These are phyloP conservation scores for Trametes gibbosa DNA, from an alignment of 768 basidiomycete species.

Conservation along the genomic window DNA sequence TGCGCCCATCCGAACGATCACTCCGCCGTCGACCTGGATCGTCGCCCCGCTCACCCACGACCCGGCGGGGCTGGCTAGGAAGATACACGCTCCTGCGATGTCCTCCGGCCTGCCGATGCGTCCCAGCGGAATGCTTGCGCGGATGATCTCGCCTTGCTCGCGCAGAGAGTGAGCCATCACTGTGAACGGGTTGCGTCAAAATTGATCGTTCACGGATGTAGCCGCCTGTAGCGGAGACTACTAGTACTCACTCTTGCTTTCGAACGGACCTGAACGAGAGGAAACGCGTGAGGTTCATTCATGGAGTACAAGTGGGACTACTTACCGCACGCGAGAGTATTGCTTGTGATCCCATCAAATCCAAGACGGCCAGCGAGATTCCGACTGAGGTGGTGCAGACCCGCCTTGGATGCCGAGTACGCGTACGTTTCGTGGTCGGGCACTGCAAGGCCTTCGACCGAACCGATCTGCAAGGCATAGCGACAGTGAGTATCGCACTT, in stretches of 20 bases:
- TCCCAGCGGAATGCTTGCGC: constrained; percentile 43
- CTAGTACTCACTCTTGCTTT: constrained; percentile 31
- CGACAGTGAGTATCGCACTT: not conserved
- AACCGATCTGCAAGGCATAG: constrained; percentile 48
- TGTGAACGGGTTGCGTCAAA: constrained; percentile 20
- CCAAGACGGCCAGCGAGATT: constrained; percentile 58
- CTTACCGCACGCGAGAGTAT: constrained; percentile 61
- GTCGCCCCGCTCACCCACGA: constrained; percentile 65
- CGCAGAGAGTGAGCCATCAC: constrained; percentile 57
- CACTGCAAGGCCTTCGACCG: constrained; percentile 54
- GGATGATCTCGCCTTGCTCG: constrained; percentile 41
- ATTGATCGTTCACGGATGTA: too few relatives aligned
- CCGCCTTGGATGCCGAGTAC: constrained; percentile 65
- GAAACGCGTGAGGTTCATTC: not conserved
- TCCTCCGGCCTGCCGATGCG: constrained; percentile 65
- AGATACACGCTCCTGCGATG: constrained; percentile 60
- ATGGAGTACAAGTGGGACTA: not conserved
- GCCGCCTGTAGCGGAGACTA: too few relatives aligned
- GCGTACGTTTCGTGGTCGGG: constrained; percentile 62
- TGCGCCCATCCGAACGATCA: constrained; percentile 38
- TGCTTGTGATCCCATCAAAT: constrained; percentile 54
- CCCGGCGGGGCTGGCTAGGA: constrained; percentile 57
- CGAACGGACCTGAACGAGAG: constrained; percentile 26
- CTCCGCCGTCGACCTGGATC: constrained; percentile 60
- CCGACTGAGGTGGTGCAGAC: constrained; percentile 55